Conservation (phyloP, 768 basidiomycete genomes). For the Asterophora lycoperdoides region DNA sequence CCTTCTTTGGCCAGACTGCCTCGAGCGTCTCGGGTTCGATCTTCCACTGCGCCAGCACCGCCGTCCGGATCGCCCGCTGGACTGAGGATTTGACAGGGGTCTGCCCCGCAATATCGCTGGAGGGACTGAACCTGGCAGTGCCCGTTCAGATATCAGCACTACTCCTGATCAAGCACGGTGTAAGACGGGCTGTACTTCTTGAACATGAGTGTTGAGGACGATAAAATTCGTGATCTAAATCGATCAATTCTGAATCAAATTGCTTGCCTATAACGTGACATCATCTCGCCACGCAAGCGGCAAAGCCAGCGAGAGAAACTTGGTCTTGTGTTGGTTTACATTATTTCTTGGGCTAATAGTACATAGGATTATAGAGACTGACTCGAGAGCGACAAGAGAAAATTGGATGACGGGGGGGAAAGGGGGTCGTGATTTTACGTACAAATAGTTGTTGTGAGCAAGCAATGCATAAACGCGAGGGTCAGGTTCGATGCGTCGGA, state of each 20-base stretch:
- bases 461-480: background rate
- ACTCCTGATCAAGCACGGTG: constrained; percentile 5
- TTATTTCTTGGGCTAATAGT: constrained; percentile 40
- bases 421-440: constrained; percentile 26
- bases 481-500: constrained; percentile 37
- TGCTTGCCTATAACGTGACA: constrained; percentile 7
- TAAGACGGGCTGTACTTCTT: constrained; percentile 53
- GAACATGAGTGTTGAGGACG: constrained; percentile 47
- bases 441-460: constrained; percentile 17
- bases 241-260: constrained; percentile 5
- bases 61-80: constrained; percentile 81
- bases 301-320: background rate
- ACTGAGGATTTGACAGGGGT: constrained; percentile 92
- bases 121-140: constrained; percentile 55
- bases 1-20: constrained; percentile 98
- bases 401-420: constrained; percentile 22
- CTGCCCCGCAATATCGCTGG: constrained; percentile 83
- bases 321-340: constrained; percentile 25
- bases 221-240: background rate
- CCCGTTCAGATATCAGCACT: constrained; percentile 6
- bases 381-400: constrained; percentile 26
- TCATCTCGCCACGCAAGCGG: background rate
- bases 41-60: constrained; percentile 79
- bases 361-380: constrained; percentile 35
- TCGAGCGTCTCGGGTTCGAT: constrained; percentile 80